A percentile compares a stretch with the other conserved stretches of the same genome.
Conservation (phyloP, 2,329 filamentous ascomycete genomes). For the Dothistroma septosporum region DNA sequence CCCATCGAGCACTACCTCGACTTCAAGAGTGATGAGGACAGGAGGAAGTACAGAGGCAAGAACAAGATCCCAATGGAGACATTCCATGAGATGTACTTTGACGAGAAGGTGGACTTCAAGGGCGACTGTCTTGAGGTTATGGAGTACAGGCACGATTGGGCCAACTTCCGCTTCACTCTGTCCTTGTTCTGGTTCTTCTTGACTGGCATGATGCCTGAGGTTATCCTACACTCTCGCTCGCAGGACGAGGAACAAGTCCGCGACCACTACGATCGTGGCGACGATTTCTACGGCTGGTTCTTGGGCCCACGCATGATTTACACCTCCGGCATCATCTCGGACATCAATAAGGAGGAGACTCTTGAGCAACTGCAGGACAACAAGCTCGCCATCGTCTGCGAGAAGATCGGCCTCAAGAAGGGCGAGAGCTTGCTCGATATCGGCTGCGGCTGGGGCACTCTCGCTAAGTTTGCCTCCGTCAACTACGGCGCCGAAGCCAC, state of each 20-base stretch:
- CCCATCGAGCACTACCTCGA: constrained; percentile 87
- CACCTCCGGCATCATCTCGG: constrained; percentile 89
- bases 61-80: constrained; percentile 86
- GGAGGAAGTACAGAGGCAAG: constrained; percentile 66
- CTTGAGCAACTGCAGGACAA: constrained; percentile 97
- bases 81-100: constrained; percentile 97
- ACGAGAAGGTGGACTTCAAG: constrained; percentile 91
- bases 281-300: constrained; percentile 99
- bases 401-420: constrained; percentile 82
- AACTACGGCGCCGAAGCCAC: constrained; percentile 85
- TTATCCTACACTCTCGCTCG: constrained; percentile 86
- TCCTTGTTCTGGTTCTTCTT: constrained; percentile 84
- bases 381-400: constrained; percentile 90
- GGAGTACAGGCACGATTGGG: constrained; percentile 97
- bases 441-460: constrained; percentile 96
- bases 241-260: constrained; percentile 98
- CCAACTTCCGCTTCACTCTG: constrained; percentile 85
- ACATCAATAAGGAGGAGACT: constrained; percentile 79
- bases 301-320: constrained; percentile 98
- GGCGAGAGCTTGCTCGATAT: constrained; percentile 87
- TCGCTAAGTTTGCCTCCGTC: constrained; percentile 85
- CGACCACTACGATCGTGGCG: constrained; percentile 94
- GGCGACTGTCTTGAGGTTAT: constrained; percentile 83
- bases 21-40: constrained; percentile 63
- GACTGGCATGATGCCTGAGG: constrained; percentile 79